These are phyloP conservation scores for Ceriops zippeliana DNA, from an alignment of 345 rosid species.

Conservation along the genomic window DNA sequence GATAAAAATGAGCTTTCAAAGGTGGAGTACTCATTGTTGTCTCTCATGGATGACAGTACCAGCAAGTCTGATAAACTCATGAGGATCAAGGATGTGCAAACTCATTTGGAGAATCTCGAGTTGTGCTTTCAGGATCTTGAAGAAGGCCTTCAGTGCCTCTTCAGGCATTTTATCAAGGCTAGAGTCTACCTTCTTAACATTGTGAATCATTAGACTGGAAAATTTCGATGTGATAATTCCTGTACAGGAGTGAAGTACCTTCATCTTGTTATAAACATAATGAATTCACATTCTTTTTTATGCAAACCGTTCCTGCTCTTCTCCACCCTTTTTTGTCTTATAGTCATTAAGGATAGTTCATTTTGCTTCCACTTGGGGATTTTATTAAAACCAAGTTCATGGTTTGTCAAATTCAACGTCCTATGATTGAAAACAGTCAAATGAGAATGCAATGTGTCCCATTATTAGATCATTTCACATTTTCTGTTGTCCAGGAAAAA, in stretches of 20 bases:
- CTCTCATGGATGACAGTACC: conserved; percentile 2
- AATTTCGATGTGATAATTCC: neutral
- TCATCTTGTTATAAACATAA: neutral
- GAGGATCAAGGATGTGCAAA: conserved; percentile 13
- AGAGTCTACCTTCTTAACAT: conserved; percentile 45
- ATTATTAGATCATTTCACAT: too few species aligned
- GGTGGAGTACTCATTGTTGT: conserved; percentile 29
- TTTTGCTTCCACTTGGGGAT: too few species aligned
- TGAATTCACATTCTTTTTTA: neutral
- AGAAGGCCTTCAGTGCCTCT: conserved; percentile 39
- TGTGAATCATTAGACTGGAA: conserved; percentile 14
- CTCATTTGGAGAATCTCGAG: conserved; percentile 26
- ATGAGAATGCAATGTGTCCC: too few species aligned
- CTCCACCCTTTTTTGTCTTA: too few species aligned
- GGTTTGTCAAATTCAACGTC: too few species aligned
- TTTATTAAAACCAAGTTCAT: too few species aligned
- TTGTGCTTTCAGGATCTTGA: conserved; percentile 45
- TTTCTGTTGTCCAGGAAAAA: too few species aligned
- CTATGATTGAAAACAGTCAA: too few species aligned
- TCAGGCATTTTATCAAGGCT: conserved; percentile 38
- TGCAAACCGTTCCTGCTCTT: neutral
- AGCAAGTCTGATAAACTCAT: conserved; percentile 15
- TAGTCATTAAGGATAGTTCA: too few species aligned
- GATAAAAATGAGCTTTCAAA: conserved; percentile 30
- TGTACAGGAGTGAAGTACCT: neutral